A percentile compares a stretch with the other conserved stretches of the same genome.
Evolutionary conservation across 352 stramenopile species (phyloP).

Genomic region (Thalassiosira livingstoniorum): DNA sequence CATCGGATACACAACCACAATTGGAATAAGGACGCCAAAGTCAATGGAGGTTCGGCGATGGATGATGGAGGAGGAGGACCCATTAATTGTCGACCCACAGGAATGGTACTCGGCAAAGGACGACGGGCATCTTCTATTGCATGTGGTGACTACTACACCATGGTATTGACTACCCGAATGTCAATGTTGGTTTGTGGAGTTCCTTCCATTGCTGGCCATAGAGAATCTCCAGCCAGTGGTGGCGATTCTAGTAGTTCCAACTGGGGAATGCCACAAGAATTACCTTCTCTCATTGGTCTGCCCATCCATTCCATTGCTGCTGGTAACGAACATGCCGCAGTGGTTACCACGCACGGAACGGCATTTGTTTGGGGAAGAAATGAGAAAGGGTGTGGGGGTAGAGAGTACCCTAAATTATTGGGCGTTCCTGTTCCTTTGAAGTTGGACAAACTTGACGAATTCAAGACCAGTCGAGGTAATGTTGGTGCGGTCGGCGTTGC

Average conservation of each 20-base stretch:
- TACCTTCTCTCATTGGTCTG: slow-evolving; percentile 65
- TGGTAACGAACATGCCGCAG: slow-evolving; percentile 67
- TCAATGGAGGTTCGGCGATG: slow-evolving; percentile 9
- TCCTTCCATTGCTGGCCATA: slow-evolving; percentile 55
- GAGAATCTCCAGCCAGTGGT: no score
- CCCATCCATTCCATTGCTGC: slow-evolving; percentile 67
- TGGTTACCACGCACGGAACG: slow-evolving; percentile 69
- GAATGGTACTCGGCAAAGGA: slow-evolving; percentile 49
- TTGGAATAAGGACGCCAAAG: neutral
- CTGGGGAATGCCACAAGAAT: slow-evolving; percentile 47
- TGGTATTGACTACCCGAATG: slow-evolving; percentile 76
- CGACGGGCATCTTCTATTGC: slow-evolving; percentile 54
- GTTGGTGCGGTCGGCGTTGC: neutral
- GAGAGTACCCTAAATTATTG: slow-evolving; percentile 64
- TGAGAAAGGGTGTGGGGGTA: slow-evolving; percentile 62
- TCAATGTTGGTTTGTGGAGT: slow-evolving; percentile 63
- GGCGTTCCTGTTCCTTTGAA: slow-evolving; percentile 66
- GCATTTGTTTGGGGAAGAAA: slow-evolving; percentile 77
- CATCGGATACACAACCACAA: slow-evolving; percentile 41
- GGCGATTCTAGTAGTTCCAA: no score
- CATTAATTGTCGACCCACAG: slow-evolving; percentile 43
- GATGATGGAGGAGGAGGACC: no score
- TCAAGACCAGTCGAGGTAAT: neutral
- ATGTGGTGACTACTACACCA: slow-evolving; percentile 70
- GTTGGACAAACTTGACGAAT: slow-evolving; percentile 23